phyloP scores from a whole-genome alignment of 345 rosid genomes.

The Eucalyptus tenuipes region DNA sequence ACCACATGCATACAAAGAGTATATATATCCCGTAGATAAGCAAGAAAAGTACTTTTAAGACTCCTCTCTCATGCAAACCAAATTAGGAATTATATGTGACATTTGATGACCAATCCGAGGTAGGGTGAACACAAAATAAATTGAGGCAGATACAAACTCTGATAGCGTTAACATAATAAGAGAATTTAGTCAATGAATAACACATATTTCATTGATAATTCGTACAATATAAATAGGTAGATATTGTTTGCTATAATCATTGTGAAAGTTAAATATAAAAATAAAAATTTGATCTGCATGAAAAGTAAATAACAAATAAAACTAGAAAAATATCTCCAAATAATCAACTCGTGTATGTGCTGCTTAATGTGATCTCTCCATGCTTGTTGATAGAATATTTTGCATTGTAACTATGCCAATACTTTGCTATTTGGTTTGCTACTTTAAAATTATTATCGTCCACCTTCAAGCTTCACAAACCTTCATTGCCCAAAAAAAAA shows the following conservation, averaged over 20 bases:
- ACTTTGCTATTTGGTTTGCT: neutral
- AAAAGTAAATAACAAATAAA: neutral
- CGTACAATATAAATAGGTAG: neutral
- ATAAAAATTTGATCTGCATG: neutral
- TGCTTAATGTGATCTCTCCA: neutral
- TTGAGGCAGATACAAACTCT: neutral
- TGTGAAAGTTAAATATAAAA: neutral
- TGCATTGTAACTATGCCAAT: neutral
- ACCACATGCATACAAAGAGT: too few relatives aligned
- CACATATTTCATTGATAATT: neutral
- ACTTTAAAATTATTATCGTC: too few relatives aligned
- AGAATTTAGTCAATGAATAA: neutral
- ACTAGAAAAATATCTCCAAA: neutral
- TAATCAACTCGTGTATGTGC: neutral
- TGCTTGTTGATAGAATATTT: neutral
- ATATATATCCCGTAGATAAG: neutral
- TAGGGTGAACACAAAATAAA: neutral
- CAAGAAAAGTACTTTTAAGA: neutral
- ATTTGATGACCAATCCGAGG: neutral
- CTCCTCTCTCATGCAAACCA: neutral
- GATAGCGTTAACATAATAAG: too few relatives aligned
- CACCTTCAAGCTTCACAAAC: too few relatives aligned
- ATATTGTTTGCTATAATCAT: neutral
- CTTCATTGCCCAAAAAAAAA: too few relatives aligned
- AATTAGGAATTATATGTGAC: neutral